phyloP scores from a whole-genome alignment of 108 stramenopile species.

The Nitzschia sp. region DNA sequence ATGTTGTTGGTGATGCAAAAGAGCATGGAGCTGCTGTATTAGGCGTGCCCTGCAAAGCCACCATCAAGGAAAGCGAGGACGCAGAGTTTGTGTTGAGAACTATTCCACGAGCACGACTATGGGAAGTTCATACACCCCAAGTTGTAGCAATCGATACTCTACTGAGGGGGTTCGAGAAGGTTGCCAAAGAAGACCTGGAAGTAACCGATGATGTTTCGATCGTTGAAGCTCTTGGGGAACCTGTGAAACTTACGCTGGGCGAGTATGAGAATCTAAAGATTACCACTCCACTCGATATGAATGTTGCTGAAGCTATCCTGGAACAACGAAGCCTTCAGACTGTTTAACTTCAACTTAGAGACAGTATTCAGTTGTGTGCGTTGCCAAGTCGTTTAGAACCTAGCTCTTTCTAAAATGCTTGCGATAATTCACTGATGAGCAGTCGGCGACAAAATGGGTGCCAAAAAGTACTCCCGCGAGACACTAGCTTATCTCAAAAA shows the following conservation, averaged over 20 bases:
- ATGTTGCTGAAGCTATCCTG: conserved; percentile 87
- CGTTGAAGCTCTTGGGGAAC: conserved; percentile 90
- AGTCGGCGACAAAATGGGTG: no score
- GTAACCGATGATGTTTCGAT: conserved; percentile 96
- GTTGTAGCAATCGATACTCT: conserved; percentile 82
- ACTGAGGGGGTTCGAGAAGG: conserved; percentile 78
- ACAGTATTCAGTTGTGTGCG: no score
- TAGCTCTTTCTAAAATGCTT: no score
- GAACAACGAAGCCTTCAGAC: no score
- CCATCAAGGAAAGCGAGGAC: conserved; percentile 92
- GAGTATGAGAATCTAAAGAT: conserved; percentile 97
- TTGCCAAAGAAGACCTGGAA: conserved; percentile 73
- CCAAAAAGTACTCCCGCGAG: no score
- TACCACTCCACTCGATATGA: conserved; percentile 95
- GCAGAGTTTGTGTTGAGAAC: conserved; percentile 78
- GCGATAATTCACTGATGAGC: no score
- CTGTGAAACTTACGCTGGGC: conserved; percentile 90
- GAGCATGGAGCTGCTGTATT: conserved; percentile 88
- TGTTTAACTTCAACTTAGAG: no score
- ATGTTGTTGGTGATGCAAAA: conserved; percentile 75
- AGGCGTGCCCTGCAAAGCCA: conserved; percentile 96
- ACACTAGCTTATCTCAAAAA: no score
- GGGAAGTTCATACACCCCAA: conserved; percentile 95
- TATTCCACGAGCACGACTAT: conserved; percentile 81
- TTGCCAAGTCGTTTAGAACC: no score